Conservation (phyloP, 1,284 basidiomycete genomes). For the Rhodotorula sp. region DNA sequence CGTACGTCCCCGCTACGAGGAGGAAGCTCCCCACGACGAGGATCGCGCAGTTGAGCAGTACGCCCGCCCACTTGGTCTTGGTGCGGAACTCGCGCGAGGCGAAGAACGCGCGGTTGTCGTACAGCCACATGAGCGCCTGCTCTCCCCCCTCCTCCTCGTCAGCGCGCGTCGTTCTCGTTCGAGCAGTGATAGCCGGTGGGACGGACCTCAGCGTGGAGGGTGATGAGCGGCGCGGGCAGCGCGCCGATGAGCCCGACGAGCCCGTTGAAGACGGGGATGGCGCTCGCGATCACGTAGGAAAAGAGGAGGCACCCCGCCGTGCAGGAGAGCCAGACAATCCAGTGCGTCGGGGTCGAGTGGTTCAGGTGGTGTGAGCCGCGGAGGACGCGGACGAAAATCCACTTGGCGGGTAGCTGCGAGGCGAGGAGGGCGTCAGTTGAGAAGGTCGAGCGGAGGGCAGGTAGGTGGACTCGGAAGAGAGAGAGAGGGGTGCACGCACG, state of each 20-base stretch:
- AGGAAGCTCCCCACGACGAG: constrained; percentile 24
- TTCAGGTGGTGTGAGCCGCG: constrained; percentile 62
- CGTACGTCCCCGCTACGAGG: constrained; percentile 24
- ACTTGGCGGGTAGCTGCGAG: constrained; percentile 53
- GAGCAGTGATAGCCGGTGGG: too few relatives aligned
- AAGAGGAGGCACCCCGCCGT: constrained; percentile 57
- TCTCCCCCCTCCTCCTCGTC: too few relatives aligned
- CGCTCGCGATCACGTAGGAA: constrained; percentile 57
- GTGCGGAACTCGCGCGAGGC: not conserved
- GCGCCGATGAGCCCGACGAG: not conserved
- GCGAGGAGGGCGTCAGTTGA: not conserved
- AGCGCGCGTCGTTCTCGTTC: not conserved
- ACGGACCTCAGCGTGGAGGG: not conserved
- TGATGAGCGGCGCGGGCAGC: not conserved
- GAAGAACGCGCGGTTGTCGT: constrained; percentile 8
- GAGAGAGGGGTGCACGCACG: constrained; percentile 27
- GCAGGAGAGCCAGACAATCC: constrained; percentile 61
- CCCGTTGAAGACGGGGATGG: constrained; percentile 12
- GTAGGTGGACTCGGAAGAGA: too few relatives aligned
- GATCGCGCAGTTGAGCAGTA: constrained; percentile 19
- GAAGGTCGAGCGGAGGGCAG: too few relatives aligned
- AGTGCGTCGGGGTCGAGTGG: constrained; percentile 61
- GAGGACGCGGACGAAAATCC: constrained; percentile 64
- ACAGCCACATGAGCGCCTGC: constrained; percentile 27
- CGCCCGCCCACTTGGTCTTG: not conserved